Percentiles rank a stretch among this genome's conserved stretches.
These are phyloP conservation scores for Entomortierella chlamydospora DNA, from an alignment of 192 early-diverging fungal species.

Conservation along the genomic window DNA sequence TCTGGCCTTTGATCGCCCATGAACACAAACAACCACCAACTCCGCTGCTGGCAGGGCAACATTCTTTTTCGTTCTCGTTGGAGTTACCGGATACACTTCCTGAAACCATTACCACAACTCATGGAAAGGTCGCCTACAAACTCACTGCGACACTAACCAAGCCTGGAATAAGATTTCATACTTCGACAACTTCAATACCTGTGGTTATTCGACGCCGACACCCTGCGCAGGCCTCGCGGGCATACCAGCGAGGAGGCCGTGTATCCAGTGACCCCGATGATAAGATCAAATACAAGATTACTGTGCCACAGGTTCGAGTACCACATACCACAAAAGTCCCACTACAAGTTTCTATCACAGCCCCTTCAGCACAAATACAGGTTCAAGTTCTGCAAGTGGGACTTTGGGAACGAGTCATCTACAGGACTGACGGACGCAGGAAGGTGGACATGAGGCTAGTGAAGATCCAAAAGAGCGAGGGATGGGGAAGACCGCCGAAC, in stretches of 20 bases:
- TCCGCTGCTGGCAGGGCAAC: slow-evolving; percentile 28
- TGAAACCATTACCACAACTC: slow-evolving; percentile 35
- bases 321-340: slow-evolving; percentile 45
- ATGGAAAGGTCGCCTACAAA: slow-evolving; percentile 44
- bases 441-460: slow-evolving; percentile 48
- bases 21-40: slow-evolving; percentile 28
- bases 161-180: slow-evolving; percentile 35
- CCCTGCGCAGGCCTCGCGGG: slow-evolving; percentile 20
- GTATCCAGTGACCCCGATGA: slow-evolving; percentile 24
- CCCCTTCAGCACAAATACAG: slow-evolving; percentile 11
- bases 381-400: slow-evolving; percentile 41
- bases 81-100: slow-evolving; percentile 51
- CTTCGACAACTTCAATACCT: slow-evolving; percentile 19
- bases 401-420: slow-evolving; percentile 47
- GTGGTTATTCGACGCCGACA: slow-evolving; percentile 32
- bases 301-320: slow-evolving; percentile 39
- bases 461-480: slow-evolving; percentile 54
- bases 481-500: slow-evolving; percentile 25
- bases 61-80: slow-evolving; percentile 49
- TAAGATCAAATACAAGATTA: slow-evolving; percentile 46
- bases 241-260: slow-evolving; percentile 32
- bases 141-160: slow-evolving; percentile 37
- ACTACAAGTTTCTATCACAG: slow-evolving; percentile 46
- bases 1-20: slow-evolving; percentile 38
- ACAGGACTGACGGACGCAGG: slow-evolving; percentile 44